Percentiles rank a stretch among this genome's conserved stretches.
Conservation (phyloP, 2,329 filamentous ascomycete species). For the Aspergillus tamarii region DNA sequence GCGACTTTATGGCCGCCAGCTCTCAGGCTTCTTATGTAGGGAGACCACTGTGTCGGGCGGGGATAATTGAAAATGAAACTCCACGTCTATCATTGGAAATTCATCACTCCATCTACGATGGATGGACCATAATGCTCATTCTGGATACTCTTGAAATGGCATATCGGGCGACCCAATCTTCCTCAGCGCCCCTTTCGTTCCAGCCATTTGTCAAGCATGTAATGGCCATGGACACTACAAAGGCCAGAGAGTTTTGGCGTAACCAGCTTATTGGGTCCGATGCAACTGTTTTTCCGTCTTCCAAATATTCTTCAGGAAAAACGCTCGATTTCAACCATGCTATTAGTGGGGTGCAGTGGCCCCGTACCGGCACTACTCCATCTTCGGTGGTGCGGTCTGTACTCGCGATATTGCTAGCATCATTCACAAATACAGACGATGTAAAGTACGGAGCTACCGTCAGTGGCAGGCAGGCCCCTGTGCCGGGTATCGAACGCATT, state of each 20-base stretch:
- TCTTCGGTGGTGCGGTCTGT: conserved; percentile 41
- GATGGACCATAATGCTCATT: conserved; percentile 7
- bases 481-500: conserved; percentile 40
- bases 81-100: not conserved
- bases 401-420: conserved; percentile 39
- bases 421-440: conserved; percentile 38
- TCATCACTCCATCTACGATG: conserved; percentile 8
- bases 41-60: not conserved
- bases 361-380: conserved; percentile 12
- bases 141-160: not conserved
- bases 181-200: not conserved
- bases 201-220: not conserved
- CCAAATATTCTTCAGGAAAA: not conserved
- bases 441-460: conserved; percentile 45
- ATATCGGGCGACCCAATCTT: not conserved
- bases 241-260: not conserved
- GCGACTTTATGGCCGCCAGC: not conserved
- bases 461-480: conserved; percentile 40
- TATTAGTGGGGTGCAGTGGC: not conserved
- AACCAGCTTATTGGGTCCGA: not conserved
- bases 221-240: not conserved
- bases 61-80: not conserved
- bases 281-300: not conserved
- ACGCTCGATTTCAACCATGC: not conserved
- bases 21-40: not conserved